Evolutionary conservation across 2,329 filamentous ascomycete genomes (phyloP).

Genomic region (Ophiostoma fasciatum): DNA sequence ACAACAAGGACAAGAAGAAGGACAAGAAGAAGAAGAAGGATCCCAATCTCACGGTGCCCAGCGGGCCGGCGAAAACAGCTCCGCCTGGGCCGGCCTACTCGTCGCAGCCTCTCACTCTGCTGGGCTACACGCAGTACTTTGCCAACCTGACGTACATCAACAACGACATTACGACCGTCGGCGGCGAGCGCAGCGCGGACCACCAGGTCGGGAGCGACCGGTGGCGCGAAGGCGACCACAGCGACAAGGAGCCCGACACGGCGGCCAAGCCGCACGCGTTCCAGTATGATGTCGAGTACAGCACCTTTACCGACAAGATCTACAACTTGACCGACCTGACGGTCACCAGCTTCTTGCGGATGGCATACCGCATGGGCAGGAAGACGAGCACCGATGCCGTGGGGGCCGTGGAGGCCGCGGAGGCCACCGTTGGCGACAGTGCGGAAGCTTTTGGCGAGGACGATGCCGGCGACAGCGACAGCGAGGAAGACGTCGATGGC

Average conservation of each 20-base stretch:
- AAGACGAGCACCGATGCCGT: constrained; percentile 12
- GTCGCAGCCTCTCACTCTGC: constrained; percentile 63
- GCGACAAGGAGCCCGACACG: constrained; percentile 39
- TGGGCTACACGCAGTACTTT: constrained; percentile 79
- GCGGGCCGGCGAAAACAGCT: constrained; percentile 54
- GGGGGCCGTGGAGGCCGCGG: constrained; percentile 10
- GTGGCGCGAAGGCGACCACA: constrained; percentile 52
- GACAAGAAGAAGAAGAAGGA: constrained; percentile 37
- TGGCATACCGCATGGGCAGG: constrained; percentile 66
- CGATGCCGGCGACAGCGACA: constrained; percentile 6
- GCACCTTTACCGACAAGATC: constrained; percentile 59
- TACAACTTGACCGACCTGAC: constrained; percentile 75
- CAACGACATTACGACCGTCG: constrained; percentile 42
- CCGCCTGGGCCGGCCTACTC: constrained; percentile 83
- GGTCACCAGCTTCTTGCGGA: constrained; percentile 61
- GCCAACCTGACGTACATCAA: constrained; percentile 89
- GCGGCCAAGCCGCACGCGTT: constrained; percentile 49
- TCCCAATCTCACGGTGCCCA: constrained; percentile 50
- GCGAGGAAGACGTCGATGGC: constrained; percentile 14
- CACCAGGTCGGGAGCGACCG: constrained; percentile 18
- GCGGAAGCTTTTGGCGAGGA: constrained; percentile 14
- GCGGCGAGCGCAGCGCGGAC: constrained; percentile 6
- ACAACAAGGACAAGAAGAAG: constrained; percentile 12
- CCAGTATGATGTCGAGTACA: constrained; percentile 70
- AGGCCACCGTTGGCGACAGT: constrained; percentile 7